Percentiles rank a stretch among this genome's conserved stretches.
These are phyloP conservation scores for Naegleria fowleri DNA, from an alignment of 208 protist species.

Conservation along the genomic window DNA sequence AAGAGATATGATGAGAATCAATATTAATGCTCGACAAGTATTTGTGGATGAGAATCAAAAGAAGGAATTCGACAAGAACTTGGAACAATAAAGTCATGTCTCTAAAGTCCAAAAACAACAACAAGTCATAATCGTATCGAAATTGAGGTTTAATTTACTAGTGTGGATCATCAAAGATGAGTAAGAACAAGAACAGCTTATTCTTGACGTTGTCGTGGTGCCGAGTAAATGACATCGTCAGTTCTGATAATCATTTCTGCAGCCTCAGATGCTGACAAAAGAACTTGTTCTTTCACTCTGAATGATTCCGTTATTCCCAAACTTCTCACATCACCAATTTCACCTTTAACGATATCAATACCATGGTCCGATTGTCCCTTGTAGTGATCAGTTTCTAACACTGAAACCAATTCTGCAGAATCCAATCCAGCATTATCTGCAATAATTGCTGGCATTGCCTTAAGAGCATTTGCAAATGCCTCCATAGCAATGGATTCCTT, in stretches of 20 bases:
- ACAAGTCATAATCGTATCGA: no score
- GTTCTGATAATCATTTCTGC: slow-evolving; percentile 99
- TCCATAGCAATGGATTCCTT: slow-evolving; percentile 81
- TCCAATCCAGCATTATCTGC: slow-evolving; percentile 96
- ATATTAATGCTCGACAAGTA: slow-evolving; percentile 24
- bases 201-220: slow-evolving; percentile 67
- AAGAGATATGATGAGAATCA: neutral
- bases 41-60: neutral
- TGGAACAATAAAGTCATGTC: no score
- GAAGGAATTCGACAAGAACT: neutral
- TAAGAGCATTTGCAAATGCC: slow-evolving; percentile 92
- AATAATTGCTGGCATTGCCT: slow-evolving; percentile 89
- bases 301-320: slow-evolving; percentile 95
- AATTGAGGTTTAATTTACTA: no score
- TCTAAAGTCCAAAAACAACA: no score
- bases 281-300: slow-evolving; percentile 92
- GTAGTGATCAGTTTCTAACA: slow-evolving; percentile 75
- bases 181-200: no score
- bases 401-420: slow-evolving; percentile 87
- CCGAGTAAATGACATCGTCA: slow-evolving; percentile 93
- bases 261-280: slow-evolving; percentile 93
- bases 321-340: slow-evolving; percentile 82
- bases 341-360: slow-evolving; percentile 89
- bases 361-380: slow-evolving; percentile 58
- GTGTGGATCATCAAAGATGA: no score